These are phyloP conservation scores for Helicocarpus griseus DNA, from an alignment of 2,329 filamentous ascomycete genomes.

Conservation along the genomic window DNA sequence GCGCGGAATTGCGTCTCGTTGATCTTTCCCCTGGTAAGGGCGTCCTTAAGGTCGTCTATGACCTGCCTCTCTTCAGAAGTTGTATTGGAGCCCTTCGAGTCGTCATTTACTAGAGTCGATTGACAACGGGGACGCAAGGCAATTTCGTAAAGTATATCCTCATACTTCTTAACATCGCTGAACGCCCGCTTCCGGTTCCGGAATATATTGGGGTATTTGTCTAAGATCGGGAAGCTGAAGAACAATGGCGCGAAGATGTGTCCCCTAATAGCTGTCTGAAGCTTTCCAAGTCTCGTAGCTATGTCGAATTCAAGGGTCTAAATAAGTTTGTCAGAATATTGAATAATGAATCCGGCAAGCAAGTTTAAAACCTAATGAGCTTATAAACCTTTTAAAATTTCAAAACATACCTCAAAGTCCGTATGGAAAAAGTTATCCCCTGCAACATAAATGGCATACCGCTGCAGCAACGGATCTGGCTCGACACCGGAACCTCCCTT, in stretches of 20 bases:
- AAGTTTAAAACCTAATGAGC: no score
- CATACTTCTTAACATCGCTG: background rate
- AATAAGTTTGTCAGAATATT: background rate
- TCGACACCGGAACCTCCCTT: conserved; percentile 9
- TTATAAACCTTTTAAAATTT: background rate
- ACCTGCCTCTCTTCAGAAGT: conserved; percentile 6
- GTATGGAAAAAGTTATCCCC: conserved; percentile 19
- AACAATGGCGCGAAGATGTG: background rate
- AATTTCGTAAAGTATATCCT: background rate
- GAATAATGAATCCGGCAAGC: no score
- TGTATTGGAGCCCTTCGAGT: no score
- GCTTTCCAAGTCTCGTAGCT: background rate
- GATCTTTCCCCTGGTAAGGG: conserved; percentile 17
- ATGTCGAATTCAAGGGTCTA: background rate
- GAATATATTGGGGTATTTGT: conserved; percentile 1
- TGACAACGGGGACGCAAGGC: background rate
- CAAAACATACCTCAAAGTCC: conserved; percentile 16
- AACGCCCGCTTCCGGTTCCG: background rate
- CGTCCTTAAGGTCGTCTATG: conserved; percentile 16
- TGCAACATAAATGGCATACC: conserved; percentile 21
- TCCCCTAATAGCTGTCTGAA: background rate
- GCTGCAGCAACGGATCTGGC: conserved; percentile 17
- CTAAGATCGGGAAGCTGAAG: background rate
- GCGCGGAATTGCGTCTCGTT: conserved; percentile 32
- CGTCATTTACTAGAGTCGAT: conserved; percentile 9